Evolutionary conservation across 768 basidiomycete species (phyloP), one percentile per base, ranked within the genome.

Genomic region (Rhodotorula babjevae): DNA sequence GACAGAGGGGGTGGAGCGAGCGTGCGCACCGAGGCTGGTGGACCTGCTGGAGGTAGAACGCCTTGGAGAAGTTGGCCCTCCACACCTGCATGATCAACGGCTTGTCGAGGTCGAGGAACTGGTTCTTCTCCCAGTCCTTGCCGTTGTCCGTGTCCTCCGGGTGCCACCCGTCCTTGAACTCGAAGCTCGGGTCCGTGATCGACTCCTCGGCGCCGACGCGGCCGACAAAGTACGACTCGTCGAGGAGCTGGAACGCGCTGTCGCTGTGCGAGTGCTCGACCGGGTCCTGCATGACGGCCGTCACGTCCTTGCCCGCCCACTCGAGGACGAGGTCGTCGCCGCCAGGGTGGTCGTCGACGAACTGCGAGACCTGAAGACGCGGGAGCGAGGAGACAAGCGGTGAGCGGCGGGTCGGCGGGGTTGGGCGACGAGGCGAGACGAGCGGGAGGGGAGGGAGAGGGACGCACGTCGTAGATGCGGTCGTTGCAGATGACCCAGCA

Each of bases 11-110:
- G 27, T 90, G 88, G 63, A 27, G 5, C 3, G 91, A 85, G 14
- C 87, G 81, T 64, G 94, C 81, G 80, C 94, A 94, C 56, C 96
- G 87, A 3, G 96, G 95, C 80, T 97, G 93, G 81, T 99, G 96
- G 0, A 99, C 91, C 81, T 99, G 96, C 77, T 92, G 86, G 62
- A 99, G 84, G 80, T 99, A 99, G 81, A 93, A 98, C 8, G 90
- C 87, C 84, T 99, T 99, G 79, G 91, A 91, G 79, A 91, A 96
- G 81, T 93, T 90, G 25, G 87, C 87, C 73, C 87, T 83, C 91
- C 90, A 93, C 72, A 99, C 87, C 82, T 99, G 96, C 69, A 80
- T 78, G 68, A 81, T 70, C 64, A 99, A 80, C 18, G 96, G 93
- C 79, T 88, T 87, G 71, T 87, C 85, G 31, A 99, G 86, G 81